Evolutionary conservation across 345 rosid genomes (phyloP), one percentile per base, ranked within the genome.

Genomic region (Mercurialis annua): DNA sequence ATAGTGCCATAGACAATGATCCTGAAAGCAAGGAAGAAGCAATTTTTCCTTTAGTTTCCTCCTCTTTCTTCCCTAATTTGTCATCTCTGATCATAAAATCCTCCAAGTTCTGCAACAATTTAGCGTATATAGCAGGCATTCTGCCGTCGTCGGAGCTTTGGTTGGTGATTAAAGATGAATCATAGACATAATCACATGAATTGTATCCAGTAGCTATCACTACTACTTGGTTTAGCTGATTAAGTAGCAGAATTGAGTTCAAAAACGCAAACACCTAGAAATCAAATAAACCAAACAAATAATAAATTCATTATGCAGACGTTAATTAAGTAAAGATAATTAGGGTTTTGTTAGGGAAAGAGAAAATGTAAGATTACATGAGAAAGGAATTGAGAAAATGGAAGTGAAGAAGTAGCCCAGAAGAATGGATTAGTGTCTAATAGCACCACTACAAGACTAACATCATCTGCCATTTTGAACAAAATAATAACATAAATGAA

Each of bases 1-100:
- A 90, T 74, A 90, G 96, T 70, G 98, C 95, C 96, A 89, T 89
- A 49, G 98, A 93, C 70, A 90, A 80, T 49, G 98, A 85, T 29
- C 96, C 98, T 0, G 98, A 90, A 60, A 90, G 81, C 70, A 93
- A 76, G 14, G 95, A 90, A 69, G 87, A 87, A 38, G 75, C 71
- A 30, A 81, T 65, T 73, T 77, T 76, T 64, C 87, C 78, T 30
- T 64, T 85, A 7, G 75, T 20, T 49, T 71, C 81, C 34, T 76
- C 74, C 58, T 73, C 79, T 26, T 75, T 72, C 51, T 77, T 86
- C 43, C 74, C 75, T 56, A 86, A 81, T 59, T 84, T 68, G 77
- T 90, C 98, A 59, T 93, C 97, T 72, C 64, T 80, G 23, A 44
- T 60, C 73, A 84, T 57, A 81, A 93, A 93, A 20, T 80, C 85